Percentiles rank a stretch among this genome's conserved stretches.
Evolutionary conservation across 202 grass and related monocot species (phyloP).

Genomic region (Hordeum pubiflorum): DNA sequence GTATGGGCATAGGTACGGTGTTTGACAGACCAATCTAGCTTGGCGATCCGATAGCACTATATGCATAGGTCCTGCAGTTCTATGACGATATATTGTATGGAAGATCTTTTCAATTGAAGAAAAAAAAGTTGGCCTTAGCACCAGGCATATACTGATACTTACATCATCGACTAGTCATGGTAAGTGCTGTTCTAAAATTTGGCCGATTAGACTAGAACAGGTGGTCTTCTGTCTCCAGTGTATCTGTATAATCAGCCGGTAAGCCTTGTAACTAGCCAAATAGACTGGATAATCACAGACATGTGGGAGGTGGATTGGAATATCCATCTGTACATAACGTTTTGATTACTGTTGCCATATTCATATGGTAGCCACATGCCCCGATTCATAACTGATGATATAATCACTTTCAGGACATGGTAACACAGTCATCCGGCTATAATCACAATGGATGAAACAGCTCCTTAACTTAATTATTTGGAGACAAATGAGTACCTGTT

Average conservation of each 20-base stretch:
- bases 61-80: background rate
- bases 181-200: background rate
- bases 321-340: background rate
- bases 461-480: background rate
- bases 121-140: background rate
- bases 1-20: background rate
- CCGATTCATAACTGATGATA: slow-evolving; percentile 9
- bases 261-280: background rate
- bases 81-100: background rate
- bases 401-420: background rate
- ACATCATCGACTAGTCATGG: slow-evolving; percentile 7
- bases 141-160: background rate
- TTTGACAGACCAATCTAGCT: background rate
- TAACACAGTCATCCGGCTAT: background rate
- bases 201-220: background rate
- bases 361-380: background rate
- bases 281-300: background rate
- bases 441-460: background rate
- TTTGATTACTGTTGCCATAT: background rate
- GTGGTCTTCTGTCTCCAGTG: background rate
- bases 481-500: background rate
- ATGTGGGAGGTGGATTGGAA: background rate
- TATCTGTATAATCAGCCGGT: background rate
- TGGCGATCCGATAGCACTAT: background rate
- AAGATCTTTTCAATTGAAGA: background rate